Evolutionary conservation across 768 basidiomycete genomes (phyloP), one percentile per base, ranked within the genome.

Genomic region (Boletus barrowsii): DNA sequence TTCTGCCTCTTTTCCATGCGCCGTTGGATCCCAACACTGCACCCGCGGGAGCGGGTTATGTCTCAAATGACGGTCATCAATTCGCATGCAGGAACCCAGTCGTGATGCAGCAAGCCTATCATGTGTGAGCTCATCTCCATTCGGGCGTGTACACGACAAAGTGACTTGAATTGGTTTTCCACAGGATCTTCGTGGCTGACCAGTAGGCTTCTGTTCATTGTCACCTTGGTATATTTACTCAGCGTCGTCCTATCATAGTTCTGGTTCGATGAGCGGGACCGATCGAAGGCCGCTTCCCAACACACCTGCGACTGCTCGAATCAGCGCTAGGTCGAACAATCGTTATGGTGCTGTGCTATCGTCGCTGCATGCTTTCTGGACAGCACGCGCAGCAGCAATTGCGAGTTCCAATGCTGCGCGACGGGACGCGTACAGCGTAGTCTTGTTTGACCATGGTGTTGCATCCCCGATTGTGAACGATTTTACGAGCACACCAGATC

Each of bases 271-370:
- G 83, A 0, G 26, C 3, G 2, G 0, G 0, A 18, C 0, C 1
- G 83, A 83, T 57, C 69, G 72, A 35, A 64, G 43, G 1, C 84
- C 84, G 0, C 71, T 83, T 5, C 60, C 63, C 0, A 70, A 74
- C 42, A 76, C 79, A 3, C 79, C 81, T 0, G 70, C 53, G 4
- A 71, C 75, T 3, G 55, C 64, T 18, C 62, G 60, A 35, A 82
- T 83, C 39, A 50, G 59, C 7, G 62, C 62, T 13, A 57, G 49
- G 0, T 68, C 71, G 36, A 64, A 81, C 53, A 79, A 86, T 56
- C 69, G 83, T 29, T 73, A 83, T n/a, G 83, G 83, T 1, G 82
- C 84, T 1, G 84, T 84, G 0, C 79, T 79, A 36, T 80, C 82
- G 0, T 77, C 83, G 0, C 58, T 85, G 10, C 63, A 82, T 50